A percentile compares a stretch with the other conserved stretches of the same genome.
Evolutionary conservation across 2,329 filamentous ascomycete species (phyloP).

Genomic region (Talaromyces atroroseus): DNA sequence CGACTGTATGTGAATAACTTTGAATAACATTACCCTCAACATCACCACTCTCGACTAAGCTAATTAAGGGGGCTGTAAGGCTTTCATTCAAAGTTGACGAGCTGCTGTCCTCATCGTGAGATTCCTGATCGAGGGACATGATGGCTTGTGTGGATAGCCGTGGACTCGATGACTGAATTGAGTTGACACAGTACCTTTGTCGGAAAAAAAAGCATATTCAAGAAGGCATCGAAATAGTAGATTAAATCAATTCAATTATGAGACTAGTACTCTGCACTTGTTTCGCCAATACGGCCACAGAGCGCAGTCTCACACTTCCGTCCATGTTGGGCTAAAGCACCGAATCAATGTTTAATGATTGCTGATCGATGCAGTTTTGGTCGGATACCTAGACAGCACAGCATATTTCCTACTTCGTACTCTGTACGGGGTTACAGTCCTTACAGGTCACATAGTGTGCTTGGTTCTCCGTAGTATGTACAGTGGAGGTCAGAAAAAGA

Average conservation of each 20-base stretch:
- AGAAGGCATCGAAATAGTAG: background rate
- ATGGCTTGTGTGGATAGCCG: background rate
- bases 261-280: background rate
- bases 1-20: background rate
- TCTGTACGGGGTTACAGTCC: background rate
- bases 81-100: conserved; percentile 2
- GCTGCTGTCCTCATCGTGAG: background rate
- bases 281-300: background rate
- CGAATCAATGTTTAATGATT: background rate
- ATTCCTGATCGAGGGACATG: background rate
- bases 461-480: background rate
- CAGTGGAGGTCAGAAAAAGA: background rate
- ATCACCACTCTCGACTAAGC: background rate
- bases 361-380: background rate
- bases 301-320: background rate
- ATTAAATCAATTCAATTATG: background rate
- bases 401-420: background rate
- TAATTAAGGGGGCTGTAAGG: background rate
- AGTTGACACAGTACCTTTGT: background rate
- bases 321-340: background rate
- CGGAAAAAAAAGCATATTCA: background rate
- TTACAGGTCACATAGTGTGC: background rate
- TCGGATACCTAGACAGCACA: background rate
- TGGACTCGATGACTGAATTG: background rate
- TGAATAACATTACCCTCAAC: background rate